Evolutionary conservation across 2,329 filamentous ascomycete species (phyloP), one percentile per base, ranked within the genome.

Genomic region (Madurella fahalii): DNA sequence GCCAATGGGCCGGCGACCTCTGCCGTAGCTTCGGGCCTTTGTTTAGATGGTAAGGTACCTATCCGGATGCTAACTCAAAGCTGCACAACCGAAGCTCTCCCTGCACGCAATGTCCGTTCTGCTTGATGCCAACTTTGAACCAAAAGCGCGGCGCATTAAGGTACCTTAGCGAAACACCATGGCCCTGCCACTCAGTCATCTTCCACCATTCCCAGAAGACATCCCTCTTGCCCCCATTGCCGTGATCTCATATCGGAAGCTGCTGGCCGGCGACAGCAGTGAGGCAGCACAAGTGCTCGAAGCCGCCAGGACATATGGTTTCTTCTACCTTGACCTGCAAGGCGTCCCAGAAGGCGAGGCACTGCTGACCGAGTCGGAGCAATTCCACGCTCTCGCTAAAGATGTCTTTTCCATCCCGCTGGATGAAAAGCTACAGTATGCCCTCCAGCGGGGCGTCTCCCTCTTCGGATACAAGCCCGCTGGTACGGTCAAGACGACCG

Each of bases 381-480:
- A 40, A 13, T 50, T 56, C 2, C 53, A 47, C 18, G 16, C 20
- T 30, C 41, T 63, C 7, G 64, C 63, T 12, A 63, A 65, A 52
- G 52, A 58, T 15, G 53, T 62, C 18, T 69, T 71, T 59, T 52
- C 55, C 42, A 43, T 65, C n/a, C 62, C 68, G 13, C 40, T 67
- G 0, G 59, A 64, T 3, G 64, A 67, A 49, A 70, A 69, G 60
- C 49, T 65, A 46, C 34, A 34, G 32, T 66, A 66, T 52, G 50
- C 53, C 46, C 56, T 64, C 34, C 15, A 55, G 40, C 42, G 48
- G n/a, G 56, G 61, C 18, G 56, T 63, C 40, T 60, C n/a, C n/a
- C n/a, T 71, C 2, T 67, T 68, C 49, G 67, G 68, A 4, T 71
- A 70, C 57, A 71, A 70, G 56, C 45, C 50, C 12, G 64, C 64